phyloP scores from a whole-genome alignment of 306 rosid species.

The Arachis hypogaea region DNA sequence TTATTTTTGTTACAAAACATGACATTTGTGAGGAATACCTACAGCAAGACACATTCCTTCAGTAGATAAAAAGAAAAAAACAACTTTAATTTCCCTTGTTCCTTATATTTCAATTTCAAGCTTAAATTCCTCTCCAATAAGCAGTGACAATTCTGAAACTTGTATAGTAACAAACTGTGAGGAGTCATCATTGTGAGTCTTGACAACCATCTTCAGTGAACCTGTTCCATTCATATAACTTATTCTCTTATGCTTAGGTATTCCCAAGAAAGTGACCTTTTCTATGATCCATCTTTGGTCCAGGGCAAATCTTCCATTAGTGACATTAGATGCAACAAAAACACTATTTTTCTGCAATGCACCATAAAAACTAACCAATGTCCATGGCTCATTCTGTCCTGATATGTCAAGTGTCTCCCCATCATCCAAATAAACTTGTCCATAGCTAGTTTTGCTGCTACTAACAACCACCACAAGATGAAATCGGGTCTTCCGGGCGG shows the following conservation, averaged over 20 bases:
- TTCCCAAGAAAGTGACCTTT: conserved; percentile 63
- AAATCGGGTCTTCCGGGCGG: conserved; percentile 58
- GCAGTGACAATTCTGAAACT: conserved; percentile 53
- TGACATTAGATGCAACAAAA: conserved; percentile 54
- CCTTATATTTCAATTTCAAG: conserved; percentile 42
- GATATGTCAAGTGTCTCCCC: conserved; percentile 66
- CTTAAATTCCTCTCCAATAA: conserved; percentile 68
- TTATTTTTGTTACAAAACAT: conserved; percentile 19
- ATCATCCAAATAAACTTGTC: conserved; percentile 81
- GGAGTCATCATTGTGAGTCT: conserved; percentile 32
- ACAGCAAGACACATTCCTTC: background rate
- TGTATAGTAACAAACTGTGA: conserved; percentile 48
- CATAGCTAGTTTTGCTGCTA: conserved; percentile 45
- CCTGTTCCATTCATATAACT: conserved; percentile 35
- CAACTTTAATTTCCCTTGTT: conserved; percentile 23
- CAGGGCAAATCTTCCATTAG: conserved; percentile 62
- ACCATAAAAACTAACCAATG: conserved; percentile 54
- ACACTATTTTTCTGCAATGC: conserved; percentile 27
- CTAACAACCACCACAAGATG: conserved; percentile 61
- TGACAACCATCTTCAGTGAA: conserved; percentile 13
- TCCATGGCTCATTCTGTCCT: conserved; percentile 61
- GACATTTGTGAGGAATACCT: conserved; percentile 6
- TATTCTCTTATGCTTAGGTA: conserved; percentile 45
- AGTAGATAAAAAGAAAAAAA: too few species aligned
- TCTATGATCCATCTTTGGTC: conserved; percentile 63